Base-by-base conservation (phyloP, 2,329 filamentous ascomycete species). In the Stagonosporopsis vannaccii region DNA sequence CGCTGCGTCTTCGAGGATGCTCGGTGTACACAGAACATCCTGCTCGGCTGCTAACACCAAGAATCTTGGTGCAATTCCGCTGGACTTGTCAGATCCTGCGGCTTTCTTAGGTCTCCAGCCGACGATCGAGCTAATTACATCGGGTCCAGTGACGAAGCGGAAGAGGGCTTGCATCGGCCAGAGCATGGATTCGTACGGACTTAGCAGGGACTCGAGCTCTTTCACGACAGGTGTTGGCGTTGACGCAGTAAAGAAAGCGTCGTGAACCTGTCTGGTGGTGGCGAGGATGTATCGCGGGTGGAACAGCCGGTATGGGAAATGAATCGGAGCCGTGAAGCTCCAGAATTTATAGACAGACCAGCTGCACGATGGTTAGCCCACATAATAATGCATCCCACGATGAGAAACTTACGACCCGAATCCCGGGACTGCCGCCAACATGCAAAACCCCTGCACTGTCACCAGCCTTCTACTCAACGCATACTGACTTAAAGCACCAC, bases 81-180 rank as follows among this genome's bases (percentile, higher is more conserved):
- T 15, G 30, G 39, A 15, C 23, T 44, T 19, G 36, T 19, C 7
- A 22, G 69, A 7, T 56, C 4, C 36, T 68, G 69, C 1, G 78
- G 17, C 3, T 23, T 79, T 4, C 72, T 73, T 61, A 80, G 9
- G 81, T 69, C 35, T 47, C 69, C 72, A 75, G 15, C 65, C 58
- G 4, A 53, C 60, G 39, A 77, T 72, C 3, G 74, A 77, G 7
- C 56, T 59, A 2, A 84, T 55, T 2, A 85, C 69, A 15, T 72
- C 77, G 32, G 69, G 55, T 0, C 77, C 74, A 13, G 77, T 74
- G 9, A 79, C 75, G 59, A 84, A 83, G 2, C 62, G 54, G 2
- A 74, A 69, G 55, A 82, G 75, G 73, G 84, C 81, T 47, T 80
- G 79, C 32, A 82, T 52, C 0, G 82, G 79, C 83, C 82, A 86